Percentiles rank a stretch among this genome's conserved stretches.
Evolutionary conservation across 2,329 filamentous ascomycete genomes (phyloP).

Genomic region (Magnaporthiopsis rhizophila): DNA sequence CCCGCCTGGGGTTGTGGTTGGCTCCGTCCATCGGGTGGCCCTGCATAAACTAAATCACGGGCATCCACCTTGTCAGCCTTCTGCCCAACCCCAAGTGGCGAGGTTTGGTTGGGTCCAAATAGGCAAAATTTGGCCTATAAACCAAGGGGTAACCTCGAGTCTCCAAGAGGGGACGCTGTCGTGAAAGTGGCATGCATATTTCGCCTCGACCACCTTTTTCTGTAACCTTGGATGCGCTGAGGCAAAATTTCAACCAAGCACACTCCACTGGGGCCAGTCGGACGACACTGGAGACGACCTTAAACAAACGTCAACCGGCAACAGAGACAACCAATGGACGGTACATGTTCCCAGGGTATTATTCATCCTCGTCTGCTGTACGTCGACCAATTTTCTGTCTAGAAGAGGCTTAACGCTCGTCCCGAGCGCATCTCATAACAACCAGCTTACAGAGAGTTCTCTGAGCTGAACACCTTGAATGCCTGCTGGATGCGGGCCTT

Average conservation of each 20-base stretch:
- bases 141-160: too few relatives aligned
- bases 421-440: background rate
- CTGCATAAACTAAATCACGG: background rate
- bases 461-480: conserved; percentile 86
- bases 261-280: too few relatives aligned
- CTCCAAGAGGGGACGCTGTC: too few relatives aligned
- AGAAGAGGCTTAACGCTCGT: background rate
- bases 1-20: background rate
- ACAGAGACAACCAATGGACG: background rate
- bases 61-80: too few relatives aligned
- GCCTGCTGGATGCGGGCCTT: conserved; percentile 68
- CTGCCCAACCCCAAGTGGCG: too few relatives aligned
- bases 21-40: background rate
- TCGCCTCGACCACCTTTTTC: too few relatives aligned
- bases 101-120: too few relatives aligned
- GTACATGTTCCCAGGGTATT: background rate
- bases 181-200: too few relatives aligned
- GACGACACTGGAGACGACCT: background rate
- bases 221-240: too few relatives aligned
- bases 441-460: conserved; percentile 62
- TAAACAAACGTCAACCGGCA: background rate
- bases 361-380: background rate
- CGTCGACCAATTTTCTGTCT: background rate
- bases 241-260: too few relatives aligned
- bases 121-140: too few relatives aligned